phyloP scores from a whole-genome alignment of 140 eudicot species.

The Senecio squalidus region DNA sequence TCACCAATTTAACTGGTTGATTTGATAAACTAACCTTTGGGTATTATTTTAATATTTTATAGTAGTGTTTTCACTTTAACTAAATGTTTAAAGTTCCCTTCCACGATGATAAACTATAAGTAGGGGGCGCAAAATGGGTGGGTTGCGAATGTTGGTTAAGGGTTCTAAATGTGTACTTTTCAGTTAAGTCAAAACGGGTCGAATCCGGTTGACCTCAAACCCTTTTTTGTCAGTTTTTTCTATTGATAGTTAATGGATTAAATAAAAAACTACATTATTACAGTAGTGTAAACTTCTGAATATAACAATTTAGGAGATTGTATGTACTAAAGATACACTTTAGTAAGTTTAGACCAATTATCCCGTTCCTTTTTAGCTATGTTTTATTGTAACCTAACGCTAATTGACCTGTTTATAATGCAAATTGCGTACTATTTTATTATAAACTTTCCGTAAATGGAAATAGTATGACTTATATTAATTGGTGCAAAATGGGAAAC shows the following conservation, averaged over 20 bases:
- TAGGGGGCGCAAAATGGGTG: neutral
- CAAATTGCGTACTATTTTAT: neutral
- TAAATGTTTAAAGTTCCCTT: conserved; percentile 8
- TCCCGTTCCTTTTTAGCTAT: neutral
- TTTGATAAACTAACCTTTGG: neutral
- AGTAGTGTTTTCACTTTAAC: neutral
- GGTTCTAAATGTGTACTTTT: neutral
- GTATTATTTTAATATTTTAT: conserved; percentile 1
- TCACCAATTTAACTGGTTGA: neutral
- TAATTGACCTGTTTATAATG: neutral
- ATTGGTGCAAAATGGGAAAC: conserved; percentile 6
- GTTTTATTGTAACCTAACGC: no score
- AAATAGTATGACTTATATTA: neutral
- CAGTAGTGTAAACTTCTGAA: neutral
- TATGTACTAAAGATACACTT: neutral
- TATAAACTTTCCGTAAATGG: neutral
- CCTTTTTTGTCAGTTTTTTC: no score
- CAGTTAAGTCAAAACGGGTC: neutral
- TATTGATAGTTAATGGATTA: no score
- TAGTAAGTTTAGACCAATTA: neutral
- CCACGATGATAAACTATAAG: neutral
- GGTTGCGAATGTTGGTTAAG: neutral
- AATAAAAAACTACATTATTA: neutral
- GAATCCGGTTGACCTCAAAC: neutral
- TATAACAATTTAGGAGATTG: neutral